These are phyloP conservation scores for Solanum gracilifrons DNA, from an alignment of 257 asterid species.

Conservation along the genomic window DNA sequence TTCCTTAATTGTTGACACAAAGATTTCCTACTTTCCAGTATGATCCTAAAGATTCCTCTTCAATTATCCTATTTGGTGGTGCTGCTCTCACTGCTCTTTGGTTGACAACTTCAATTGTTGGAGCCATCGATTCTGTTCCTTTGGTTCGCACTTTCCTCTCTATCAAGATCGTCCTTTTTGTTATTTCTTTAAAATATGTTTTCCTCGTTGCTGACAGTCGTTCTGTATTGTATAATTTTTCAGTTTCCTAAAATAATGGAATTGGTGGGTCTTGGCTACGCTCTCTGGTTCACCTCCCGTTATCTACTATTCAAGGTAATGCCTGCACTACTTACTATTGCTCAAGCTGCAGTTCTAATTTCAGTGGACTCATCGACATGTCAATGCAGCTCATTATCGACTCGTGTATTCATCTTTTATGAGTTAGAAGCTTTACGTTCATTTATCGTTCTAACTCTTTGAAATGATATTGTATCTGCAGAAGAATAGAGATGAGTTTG, in stretches of 20 bases:
- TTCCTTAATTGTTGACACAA: conserved; percentile 2
- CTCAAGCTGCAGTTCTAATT: neutral
- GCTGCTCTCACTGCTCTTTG: conserved; percentile 48
- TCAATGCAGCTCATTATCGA: neutral
- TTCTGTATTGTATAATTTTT: neutral
- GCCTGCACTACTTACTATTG: neutral
- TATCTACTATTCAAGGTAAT: conserved; percentile 68
- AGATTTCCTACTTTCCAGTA: conserved; percentile 29
- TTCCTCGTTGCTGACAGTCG: neutral
- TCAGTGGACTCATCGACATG: neutral
- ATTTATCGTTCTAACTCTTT: neutral
- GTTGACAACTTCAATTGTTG: conserved; percentile 45
- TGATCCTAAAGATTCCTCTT: conserved; percentile 25
- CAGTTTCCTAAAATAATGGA: conserved; percentile 73
- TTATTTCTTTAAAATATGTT: neutral
- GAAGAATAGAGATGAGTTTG: conserved; percentile 57
- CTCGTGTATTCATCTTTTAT: neutral
- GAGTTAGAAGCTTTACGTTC: neutral
- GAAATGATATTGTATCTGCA: conserved; percentile 21
- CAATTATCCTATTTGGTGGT: conserved; percentile 44
- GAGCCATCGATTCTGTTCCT: conserved; percentile 76
- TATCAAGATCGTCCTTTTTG: neutral
- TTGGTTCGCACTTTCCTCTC: conserved; percentile 28
- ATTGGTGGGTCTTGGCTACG: conserved; percentile 69
- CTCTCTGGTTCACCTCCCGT: conserved; percentile 67